Evolutionary conservation across 2,329 filamentous ascomycete species (phyloP).

Genomic region (Talaromyces sp.): DNA sequence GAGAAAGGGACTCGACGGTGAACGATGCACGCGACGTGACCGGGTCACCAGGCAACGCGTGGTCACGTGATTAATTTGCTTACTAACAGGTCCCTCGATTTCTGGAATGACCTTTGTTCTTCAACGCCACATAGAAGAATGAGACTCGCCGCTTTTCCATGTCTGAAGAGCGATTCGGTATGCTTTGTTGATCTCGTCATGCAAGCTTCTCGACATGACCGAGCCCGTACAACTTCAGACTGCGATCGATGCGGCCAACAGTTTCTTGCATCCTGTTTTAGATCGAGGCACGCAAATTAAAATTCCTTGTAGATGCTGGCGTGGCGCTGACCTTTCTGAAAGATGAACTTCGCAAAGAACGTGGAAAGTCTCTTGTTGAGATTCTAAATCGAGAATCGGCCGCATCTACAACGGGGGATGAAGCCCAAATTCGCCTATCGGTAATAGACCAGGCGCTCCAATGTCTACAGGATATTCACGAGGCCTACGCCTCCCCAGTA

Average conservation of each 20-base stretch:
- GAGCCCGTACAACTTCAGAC: slow-evolving; percentile 18
- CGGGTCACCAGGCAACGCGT: slow-evolving; percentile 3
- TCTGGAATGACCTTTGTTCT: not conserved
- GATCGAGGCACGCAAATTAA: slow-evolving; percentile 33
- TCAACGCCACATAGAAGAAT: not conserved
- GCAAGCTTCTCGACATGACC: slow-evolving; percentile 22
- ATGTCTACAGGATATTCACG: slow-evolving; percentile 30
- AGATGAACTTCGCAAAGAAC: slow-evolving; percentile 35
- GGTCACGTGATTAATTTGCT: not conserved
- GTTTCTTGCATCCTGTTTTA: slow-evolving; percentile 35
- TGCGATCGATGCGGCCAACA: slow-evolving; percentile 29
- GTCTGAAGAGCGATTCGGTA: not conserved
- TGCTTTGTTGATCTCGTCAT: slow-evolving; percentile 1
- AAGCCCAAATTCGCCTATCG: slow-evolving; percentile 16
- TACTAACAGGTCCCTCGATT: not conserved
- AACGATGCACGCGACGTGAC: slow-evolving; percentile 1
- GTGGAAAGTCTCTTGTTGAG: slow-evolving; percentile 30
- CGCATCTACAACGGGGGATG: slow-evolving; percentile 1
- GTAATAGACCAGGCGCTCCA: slow-evolving; percentile 31
- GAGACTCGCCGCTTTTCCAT: not conserved
- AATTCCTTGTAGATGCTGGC: slow-evolving; percentile 13
- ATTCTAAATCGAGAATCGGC: slow-evolving; percentile 21
- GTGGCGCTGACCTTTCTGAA: slow-evolving; percentile 24
- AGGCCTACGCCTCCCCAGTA: slow-evolving; percentile 25
- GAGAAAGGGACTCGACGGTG: not conserved